Percentiles rank a stretch among this genome's conserved stretches.
Evolutionary conservation across 2,329 filamentous ascomycete species (phyloP).

Genomic region (Colletotrichum plurivorum): DNA sequence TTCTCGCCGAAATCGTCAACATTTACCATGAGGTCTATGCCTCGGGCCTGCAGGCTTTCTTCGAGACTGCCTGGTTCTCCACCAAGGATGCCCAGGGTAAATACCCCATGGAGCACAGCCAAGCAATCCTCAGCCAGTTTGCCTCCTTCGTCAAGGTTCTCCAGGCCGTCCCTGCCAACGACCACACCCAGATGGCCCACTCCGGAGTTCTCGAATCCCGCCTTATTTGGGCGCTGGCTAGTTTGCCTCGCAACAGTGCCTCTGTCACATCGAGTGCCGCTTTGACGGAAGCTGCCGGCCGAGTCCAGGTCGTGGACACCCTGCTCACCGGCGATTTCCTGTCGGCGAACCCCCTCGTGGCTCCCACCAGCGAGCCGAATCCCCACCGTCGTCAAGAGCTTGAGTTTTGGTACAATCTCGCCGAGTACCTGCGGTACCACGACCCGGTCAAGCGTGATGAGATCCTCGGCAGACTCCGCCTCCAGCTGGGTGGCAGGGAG

Average conservation of each 20-base stretch:
- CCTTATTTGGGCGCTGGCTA: conserved; percentile 72
- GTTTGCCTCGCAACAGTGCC: conserved; percentile 58
- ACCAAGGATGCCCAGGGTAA: conserved; percentile 59
- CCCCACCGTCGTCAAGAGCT: conserved; percentile 73
- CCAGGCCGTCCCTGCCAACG: conserved; percentile 62
- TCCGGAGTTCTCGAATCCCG: conserved; percentile 70
- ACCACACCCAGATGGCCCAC: conserved; percentile 66
- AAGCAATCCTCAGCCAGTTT: conserved; percentile 75
- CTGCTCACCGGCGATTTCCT: conserved; percentile 82
- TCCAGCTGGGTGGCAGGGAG: conserved; percentile 83
- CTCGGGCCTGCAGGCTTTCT: conserved; percentile 79
- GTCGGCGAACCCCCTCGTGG: conserved; percentile 67
- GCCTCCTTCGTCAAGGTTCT: conserved; percentile 73
- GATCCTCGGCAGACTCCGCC: conserved; percentile 75
- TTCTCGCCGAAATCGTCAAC: conserved; percentile 76
- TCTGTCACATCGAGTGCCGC: conserved; percentile 58
- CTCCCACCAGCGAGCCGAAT: conserved; percentile 64
- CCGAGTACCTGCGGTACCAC: conserved; percentile 73
- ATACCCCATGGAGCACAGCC: conserved; percentile 65
- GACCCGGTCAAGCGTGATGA: conserved; percentile 75
- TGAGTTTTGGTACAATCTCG: conserved; percentile 87
- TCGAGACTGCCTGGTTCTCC: conserved; percentile 89
- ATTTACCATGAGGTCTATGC: conserved; percentile 85
- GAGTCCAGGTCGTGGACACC: conserved; percentile 82
- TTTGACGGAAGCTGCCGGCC: conserved; percentile 74